Percentiles rank a stretch among this genome's conserved stretches.
phyloP scores from a whole-genome alignment of 306 rosid genomes.

The Ziziphus jujuba region DNA sequence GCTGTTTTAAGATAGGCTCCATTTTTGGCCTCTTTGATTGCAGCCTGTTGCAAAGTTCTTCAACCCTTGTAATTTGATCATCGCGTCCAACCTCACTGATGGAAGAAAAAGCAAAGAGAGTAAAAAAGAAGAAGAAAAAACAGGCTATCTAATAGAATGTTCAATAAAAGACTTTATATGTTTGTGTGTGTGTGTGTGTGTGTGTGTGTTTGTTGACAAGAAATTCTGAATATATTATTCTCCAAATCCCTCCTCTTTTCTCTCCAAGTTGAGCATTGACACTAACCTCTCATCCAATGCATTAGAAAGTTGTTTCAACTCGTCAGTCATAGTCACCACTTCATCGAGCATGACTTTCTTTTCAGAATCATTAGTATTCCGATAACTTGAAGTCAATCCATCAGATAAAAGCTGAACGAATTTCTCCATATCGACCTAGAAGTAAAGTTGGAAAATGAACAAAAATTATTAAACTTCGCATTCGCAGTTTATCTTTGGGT shows the following conservation, averaged over 20 bases:
- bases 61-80: background rate
- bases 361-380: background rate
- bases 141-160: too few species aligned
- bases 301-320: slow-evolving; percentile 27
- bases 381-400: background rate
- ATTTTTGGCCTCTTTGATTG: slow-evolving; percentile 6
- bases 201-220: too few species aligned
- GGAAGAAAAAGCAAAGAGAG: background rate
- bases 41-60: slow-evolving; percentile 14
- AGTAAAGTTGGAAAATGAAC: background rate
- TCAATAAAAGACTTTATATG: too few species aligned
- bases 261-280: too few species aligned
- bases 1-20: slow-evolving; percentile 9
- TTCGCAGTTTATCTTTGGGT: background rate
- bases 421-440: slow-evolving; percentile 18
- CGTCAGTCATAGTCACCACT: slow-evolving; percentile 20
- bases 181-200: too few species aligned
- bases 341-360: slow-evolving; percentile 7
- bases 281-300: slow-evolving; percentile 31
- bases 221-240: too few species aligned
- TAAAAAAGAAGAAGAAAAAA: background rate
- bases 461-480: background rate
- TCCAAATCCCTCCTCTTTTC: too few species aligned
- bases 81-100: background rate
- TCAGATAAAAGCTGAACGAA: slow-evolving; percentile 3